Evolutionary conservation across 1,284 basidiomycete species (phyloP), one percentile per base, ranked within the genome.

Genomic region (Cutaneotrichosporon arboriforme): DNA sequence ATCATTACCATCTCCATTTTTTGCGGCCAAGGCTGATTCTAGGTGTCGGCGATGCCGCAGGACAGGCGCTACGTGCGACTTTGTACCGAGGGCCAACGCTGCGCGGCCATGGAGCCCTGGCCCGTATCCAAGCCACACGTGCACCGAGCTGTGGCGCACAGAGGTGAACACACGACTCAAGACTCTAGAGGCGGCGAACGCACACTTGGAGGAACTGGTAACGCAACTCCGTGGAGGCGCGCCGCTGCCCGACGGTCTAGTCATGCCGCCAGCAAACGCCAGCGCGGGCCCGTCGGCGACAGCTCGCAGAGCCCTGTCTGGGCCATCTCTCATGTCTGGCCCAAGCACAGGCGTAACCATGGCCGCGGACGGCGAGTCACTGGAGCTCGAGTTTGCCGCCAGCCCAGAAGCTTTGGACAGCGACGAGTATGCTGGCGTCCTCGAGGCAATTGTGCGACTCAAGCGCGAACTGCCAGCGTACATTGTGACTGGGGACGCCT

Each of bases 141-240:
- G 60, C 42, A 61, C 60, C 21, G 60, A 61, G 44, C 51, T 57
- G 17, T 61, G 60, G 60, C 49, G 60, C 4, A 57, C 26, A 21
- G 55, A 61, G 34, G 57, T 61, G 22, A 59, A 50, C 23, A 26
- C 34, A 17, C 57, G 57, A 0, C 44, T 61, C 22, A 58, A 59
- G 48, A 33, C 50, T 15, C 52, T 61, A 10, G 60, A 61, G 47
- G 20, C 40, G 8, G 46, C 46, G 4, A 59, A 59, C 35, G 42
- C 47, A 1, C 49, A 46, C 12, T 49, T 61, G 15, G 57, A 59
- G 22, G 45, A 31, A 7, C 26, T 59, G 7, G 33, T 61, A 7
- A 34, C 40, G 3, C 42, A 54, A 39, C 49, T 54, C 5, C 4
- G 17, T 4, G 26, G 41, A 15, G 41, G 13, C 15, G 39, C 36